Percentiles rank a stretch among this genome's conserved stretches.
Conservation (phyloP, 169 alveolate species). For the Plasmodium malariae region DNA sequence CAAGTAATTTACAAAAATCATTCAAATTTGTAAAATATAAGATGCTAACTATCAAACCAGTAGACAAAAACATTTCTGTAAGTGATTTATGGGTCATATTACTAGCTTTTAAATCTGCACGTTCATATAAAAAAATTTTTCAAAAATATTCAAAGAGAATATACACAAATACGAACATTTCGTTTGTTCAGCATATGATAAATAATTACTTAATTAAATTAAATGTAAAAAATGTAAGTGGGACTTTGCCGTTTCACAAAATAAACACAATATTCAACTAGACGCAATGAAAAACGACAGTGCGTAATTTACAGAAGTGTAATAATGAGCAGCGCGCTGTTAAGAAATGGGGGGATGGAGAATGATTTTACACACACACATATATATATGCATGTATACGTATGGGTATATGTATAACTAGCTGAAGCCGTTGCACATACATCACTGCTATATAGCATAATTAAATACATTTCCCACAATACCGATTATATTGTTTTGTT, state of each 20-base stretch:
- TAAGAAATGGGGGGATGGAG: too few relatives aligned
- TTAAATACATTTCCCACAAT: too few relatives aligned
- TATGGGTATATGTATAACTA: too few relatives aligned
- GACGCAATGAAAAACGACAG: not conserved
- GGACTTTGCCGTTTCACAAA: slow-evolving; percentile 57
- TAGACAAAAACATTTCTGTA: not conserved
- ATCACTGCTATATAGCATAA: too few relatives aligned
- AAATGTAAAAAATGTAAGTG: slow-evolving; percentile 2
- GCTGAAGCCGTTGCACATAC: too few relatives aligned
- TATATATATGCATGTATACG: too few relatives aligned
- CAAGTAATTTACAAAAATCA: slow-evolving; percentile 15
- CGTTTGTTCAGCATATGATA: slow-evolving; percentile 57
- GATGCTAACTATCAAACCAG: slow-evolving; percentile 53
- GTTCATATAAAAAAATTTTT: slow-evolving; percentile 34
- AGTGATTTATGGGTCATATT: slow-evolving; percentile 47
- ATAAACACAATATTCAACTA: slow-evolving; percentile 40
- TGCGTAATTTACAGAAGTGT: too few relatives aligned
- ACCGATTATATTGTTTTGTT: too few relatives aligned
- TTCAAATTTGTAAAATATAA: slow-evolving; percentile 29
- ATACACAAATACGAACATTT: slow-evolving; percentile 46
- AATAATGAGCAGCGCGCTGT: too few relatives aligned
- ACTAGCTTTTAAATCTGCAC: slow-evolving; percentile 68
- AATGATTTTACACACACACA: too few relatives aligned
- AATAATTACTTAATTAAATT: slow-evolving; percentile 42
- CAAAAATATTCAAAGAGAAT: slow-evolving; percentile 25